phyloP scores from a whole-genome alignment of 2,329 filamentous ascomycete species.

The Orbilia oligospora region DNA sequence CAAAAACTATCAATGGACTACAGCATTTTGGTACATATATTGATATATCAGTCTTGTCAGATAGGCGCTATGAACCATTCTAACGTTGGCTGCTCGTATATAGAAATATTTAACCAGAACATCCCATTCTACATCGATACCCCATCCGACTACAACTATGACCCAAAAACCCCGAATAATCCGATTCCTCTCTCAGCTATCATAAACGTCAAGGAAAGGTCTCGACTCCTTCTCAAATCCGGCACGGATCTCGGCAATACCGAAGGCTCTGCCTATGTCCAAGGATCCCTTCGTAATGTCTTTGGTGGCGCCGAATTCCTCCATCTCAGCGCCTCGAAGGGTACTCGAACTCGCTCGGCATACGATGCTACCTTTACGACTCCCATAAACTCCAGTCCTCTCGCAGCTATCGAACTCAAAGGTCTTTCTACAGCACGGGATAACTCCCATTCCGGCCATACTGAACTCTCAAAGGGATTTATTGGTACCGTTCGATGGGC shows the following conservation, averaged over 20 bases:
- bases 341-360: slow-evolving; percentile 89
- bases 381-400: slow-evolving; percentile 86
- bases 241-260: slow-evolving; percentile 94
- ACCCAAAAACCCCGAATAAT: slow-evolving; percentile 77
- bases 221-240: slow-evolving; percentile 88
- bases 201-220: slow-evolving; percentile 82
- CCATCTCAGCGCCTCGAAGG: slow-evolving; percentile 82
- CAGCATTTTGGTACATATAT: slow-evolving; percentile 79
- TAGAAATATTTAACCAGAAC: slow-evolving; percentile 88
- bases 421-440: slow-evolving; percentile 82
- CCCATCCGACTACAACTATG: slow-evolving; percentile 55
- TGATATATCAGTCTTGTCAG: not conserved
- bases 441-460: slow-evolving; percentile 90
- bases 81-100: slow-evolving; percentile 23
- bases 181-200: slow-evolving; percentile 79
- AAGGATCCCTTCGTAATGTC: slow-evolving; percentile 88
- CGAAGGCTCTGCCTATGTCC: slow-evolving; percentile 93
- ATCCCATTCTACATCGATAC: slow-evolving; percentile 85
- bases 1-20: slow-evolving; percentile 79
- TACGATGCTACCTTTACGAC: slow-evolving; percentile 89
- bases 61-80: not conserved
- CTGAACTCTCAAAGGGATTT: slow-evolving; percentile 86
- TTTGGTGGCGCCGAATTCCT: slow-evolving; percentile 94
- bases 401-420: slow-evolving; percentile 83
- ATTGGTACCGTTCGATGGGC: slow-evolving; percentile 81